Percentiles rank a stretch among this genome's conserved stretches.
phyloP scores from a whole-genome alignment of 2,329 filamentous ascomycete genomes.

The Cercospora sojina region DNA sequence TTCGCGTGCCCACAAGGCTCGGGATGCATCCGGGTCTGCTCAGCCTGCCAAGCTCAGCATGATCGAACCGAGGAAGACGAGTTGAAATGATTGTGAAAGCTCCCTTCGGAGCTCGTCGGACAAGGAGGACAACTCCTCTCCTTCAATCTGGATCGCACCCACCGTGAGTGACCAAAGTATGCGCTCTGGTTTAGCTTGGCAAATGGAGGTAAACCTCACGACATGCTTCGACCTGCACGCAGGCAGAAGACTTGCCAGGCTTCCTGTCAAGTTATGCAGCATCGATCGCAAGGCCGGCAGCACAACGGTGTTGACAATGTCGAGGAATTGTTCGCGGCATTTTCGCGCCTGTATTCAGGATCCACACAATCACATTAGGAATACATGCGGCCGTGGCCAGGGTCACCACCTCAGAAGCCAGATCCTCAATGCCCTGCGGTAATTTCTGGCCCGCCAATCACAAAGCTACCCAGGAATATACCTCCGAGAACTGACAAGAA shows the following conservation, averaged over 20 bases:
- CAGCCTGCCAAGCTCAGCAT: too few relatives aligned
- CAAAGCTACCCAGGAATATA: conserved; percentile 66
- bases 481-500: conserved; percentile 72
- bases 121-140: neutral
- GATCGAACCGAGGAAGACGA: too few relatives aligned
- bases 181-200: neutral
- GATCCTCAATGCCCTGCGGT: neutral
- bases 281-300: neutral
- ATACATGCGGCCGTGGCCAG: neutral
- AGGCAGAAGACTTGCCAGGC: neutral
- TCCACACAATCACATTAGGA: neutral
- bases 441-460: neutral
- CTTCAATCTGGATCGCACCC: neutral
- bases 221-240: too few relatives aligned
- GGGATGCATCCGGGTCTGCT: too few relatives aligned
- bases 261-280: neutral
- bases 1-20: too few relatives aligned
- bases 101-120: neutral
- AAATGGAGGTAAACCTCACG: neutral
- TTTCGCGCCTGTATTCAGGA: neutral
- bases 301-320: neutral
- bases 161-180: neutral
- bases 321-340: neutral
- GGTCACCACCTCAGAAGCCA: too few relatives aligned
- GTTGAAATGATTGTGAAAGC: too few relatives aligned